Percentiles rank a stretch among this genome's conserved stretches.
Evolutionary conservation across 2,329 filamentous ascomycete genomes (phyloP).

Genomic region (Beauveria sp.): DNA sequence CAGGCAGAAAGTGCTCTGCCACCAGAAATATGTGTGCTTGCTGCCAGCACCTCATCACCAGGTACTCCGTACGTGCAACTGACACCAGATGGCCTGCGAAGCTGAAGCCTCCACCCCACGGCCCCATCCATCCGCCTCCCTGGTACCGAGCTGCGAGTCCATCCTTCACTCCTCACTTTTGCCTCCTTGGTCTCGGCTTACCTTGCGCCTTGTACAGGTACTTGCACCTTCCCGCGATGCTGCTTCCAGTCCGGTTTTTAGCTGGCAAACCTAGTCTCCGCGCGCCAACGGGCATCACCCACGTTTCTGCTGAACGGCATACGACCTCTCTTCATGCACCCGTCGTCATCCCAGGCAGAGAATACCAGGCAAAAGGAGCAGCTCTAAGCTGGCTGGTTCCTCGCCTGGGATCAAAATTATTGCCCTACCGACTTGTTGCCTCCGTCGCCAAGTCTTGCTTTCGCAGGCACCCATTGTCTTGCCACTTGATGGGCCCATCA

Average conservation of each 20-base stretch:
- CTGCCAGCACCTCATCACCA: not conserved
- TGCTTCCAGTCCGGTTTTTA: not conserved
- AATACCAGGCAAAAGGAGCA: not conserved
- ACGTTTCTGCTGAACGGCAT: not conserved
- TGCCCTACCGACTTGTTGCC: not conserved
- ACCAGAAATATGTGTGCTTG: not conserved
- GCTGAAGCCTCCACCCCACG: slow-evolving; percentile 1
- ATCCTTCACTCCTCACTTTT: not conserved
- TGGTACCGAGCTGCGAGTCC: not conserved
- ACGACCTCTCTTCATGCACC: not conserved
- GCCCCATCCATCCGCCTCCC: not conserved
- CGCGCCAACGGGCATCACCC: not conserved
- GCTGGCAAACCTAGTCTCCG: too few species aligned
- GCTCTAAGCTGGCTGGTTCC: not conserved
- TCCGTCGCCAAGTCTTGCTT: not conserved
- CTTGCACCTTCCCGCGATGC: not conserved
- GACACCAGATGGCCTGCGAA: not conserved
- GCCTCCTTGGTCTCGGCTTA: not conserved
- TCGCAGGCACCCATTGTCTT: not conserved
- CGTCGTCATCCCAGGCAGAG: not conserved
- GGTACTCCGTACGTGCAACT: not conserved
- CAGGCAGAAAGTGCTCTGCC: not conserved
- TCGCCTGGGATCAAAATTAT: not conserved
- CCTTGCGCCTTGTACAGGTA: not conserved
- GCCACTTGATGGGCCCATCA: not conserved